Base-by-base conservation (phyloP, 768 basidiomycete genomes). In the Nidularia pulvinata region DNA sequence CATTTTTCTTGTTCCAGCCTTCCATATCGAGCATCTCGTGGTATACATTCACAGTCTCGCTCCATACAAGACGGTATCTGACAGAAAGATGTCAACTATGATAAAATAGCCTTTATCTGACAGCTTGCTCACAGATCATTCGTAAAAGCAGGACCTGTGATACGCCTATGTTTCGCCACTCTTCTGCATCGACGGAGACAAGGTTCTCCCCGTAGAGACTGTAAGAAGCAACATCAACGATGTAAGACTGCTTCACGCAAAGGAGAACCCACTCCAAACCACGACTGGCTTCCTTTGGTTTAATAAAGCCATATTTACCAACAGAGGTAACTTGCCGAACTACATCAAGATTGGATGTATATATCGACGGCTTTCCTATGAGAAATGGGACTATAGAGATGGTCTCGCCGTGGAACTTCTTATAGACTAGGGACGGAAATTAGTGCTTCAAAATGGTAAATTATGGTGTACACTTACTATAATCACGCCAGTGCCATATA, bases 161-260 rank as follows among this genome's bases (percentile, higher is more conserved):
- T 57, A 22, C 69, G 59, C 6, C 72, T 59, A 49, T 75, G 73
- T 13, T 66, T 48, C 64, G 63, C 69, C 70, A 73, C 19, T 59
- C 56, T 3, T 70, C 67, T 5, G 63, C 68, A 34, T 69, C 70
- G 1, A 63, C 54, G 9, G 67, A 65, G 10, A 71, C 61, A 33
- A 75, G 60, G 50, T 68, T 75, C 52, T 60, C 61, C 10, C 74
- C 75, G 60, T 68, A 73, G 19, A 72, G 51, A 10, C 64, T 64
- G 35, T 45, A 19, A 19, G 5, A 19, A 11, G 22, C 2, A 32
- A 7, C 39, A 34, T 32, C 19, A 19, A 6, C 36, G 19, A 10
- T 16, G 37, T 32, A 9, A 13, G 19, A 2, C 13, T 30, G 3
- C 35, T 7, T 51, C 11, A 42, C n/a, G 4, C 16, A 42, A 19